A percentile compares a stretch with the other conserved stretches of the same genome.
Evolutionary conservation across 148 eudicot genomes (phyloP).

Genomic region (Rhododendron ovatum): DNA sequence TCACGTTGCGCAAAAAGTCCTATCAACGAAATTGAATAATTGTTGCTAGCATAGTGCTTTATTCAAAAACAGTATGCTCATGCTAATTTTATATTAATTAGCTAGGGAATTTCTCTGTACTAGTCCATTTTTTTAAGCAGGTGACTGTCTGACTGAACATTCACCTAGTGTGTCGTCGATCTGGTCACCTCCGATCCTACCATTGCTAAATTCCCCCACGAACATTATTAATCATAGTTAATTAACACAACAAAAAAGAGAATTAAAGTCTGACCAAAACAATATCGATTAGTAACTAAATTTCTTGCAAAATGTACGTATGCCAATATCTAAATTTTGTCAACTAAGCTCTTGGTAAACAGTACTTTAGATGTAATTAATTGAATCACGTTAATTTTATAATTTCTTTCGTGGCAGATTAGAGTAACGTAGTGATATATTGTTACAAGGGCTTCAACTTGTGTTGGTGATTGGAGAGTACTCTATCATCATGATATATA

Average conservation of each 20-base stretch:
- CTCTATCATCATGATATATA: no score
- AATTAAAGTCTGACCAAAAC: no score
- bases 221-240: no score
- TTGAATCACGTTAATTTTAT: background rate
- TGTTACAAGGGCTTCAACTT: no score
- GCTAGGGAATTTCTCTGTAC: background rate
- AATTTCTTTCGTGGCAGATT: no score
- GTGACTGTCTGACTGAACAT: background rate
- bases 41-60: background rate
- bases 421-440: no score
- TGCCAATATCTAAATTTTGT: no score
- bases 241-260: no score
- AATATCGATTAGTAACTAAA: background rate
- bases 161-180: background rate
- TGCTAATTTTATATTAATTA: background rate
- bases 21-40: background rate
- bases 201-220: background rate
- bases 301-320: background rate
- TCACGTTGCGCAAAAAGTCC: background rate
- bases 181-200: background rate
- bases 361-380: background rate
- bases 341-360: background rate
- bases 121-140: background rate
- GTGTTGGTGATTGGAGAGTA: no score
- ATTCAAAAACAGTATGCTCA: background rate